Evolutionary conservation across 176 grass and related monocot genomes (phyloP).

Genomic region (Zoysia pacifica): DNA sequence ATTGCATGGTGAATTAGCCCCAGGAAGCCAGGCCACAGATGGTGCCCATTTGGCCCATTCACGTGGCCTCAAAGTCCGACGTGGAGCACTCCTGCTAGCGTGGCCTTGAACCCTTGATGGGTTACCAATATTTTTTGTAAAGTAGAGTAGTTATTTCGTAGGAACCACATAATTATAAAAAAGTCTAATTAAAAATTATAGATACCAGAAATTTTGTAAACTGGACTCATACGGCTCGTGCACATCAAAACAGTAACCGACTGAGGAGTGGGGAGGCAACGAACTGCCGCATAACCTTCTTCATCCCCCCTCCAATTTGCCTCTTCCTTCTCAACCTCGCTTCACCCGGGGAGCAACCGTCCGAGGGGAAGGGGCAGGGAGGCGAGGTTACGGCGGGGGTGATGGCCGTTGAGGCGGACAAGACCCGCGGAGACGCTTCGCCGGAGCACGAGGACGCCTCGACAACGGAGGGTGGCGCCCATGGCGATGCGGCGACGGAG

Average conservation of each 20-base stretch:
- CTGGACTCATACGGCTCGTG: neutral
- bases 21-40: neutral
- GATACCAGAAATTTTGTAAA: neutral
- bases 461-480: no score
- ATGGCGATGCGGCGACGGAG: neutral
- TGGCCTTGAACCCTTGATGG: neutral
- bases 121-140: no score
- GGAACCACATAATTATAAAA: no score
- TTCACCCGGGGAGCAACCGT: slow-evolving; percentile 1
- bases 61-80: neutral
- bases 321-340: neutral
- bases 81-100: neutral
- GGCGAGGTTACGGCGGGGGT: neutral
- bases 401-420: neutral
- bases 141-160: no score
- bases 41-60: neutral
- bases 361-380: neutral
- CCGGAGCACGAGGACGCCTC: neutral
- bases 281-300: neutral
- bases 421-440: neutral
- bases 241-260: no score
- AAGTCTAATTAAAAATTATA: no score
- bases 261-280: neutral
- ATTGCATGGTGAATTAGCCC: neutral
- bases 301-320: neutral